Evolutionary conservation across 495 filamentous ascomycete genomes (phyloP).

Genomic region (Xeromyces bisporus): DNA sequence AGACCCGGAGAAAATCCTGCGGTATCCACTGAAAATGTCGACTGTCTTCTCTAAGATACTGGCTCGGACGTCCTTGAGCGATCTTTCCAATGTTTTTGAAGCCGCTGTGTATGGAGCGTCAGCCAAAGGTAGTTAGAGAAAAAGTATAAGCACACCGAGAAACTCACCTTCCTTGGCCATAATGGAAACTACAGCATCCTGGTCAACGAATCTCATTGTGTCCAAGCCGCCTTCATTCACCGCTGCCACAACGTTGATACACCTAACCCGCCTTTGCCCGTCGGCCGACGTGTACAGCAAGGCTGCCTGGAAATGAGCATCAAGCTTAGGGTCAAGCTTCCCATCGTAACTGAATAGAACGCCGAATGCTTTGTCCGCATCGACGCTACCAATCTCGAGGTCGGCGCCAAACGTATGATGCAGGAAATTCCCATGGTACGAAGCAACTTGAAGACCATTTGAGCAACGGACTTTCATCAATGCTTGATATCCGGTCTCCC

Average conservation of each 20-base stretch:
- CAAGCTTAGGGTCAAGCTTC: constrained; percentile 87
- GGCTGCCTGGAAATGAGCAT: constrained; percentile 95
- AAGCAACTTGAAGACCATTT: constrained; percentile 83
- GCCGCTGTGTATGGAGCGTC: constrained; percentile 34
- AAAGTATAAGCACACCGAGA: neutral
- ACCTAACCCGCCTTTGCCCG: constrained; percentile 81
- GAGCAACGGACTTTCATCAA: constrained; percentile 98
- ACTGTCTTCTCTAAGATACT: constrained; percentile 81
- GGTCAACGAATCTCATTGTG: constrained; percentile 79
- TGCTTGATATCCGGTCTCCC: constrained; percentile 90
- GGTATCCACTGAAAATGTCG: constrained; percentile 84
- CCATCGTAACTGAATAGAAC: constrained; percentile 94
- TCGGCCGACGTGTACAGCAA: constrained; percentile 84
- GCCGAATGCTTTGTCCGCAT: constrained; percentile 82
- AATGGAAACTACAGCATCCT: constrained; percentile 75
- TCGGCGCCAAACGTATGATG: constrained; percentile 92
- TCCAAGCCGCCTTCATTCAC: constrained; percentile 74
- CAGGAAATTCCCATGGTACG: constrained; percentile 89
- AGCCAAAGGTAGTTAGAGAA: neutral
- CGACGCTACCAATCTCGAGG: constrained; percentile 83
- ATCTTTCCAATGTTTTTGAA: constrained; percentile 59
- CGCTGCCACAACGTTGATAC: constrained; percentile 80
- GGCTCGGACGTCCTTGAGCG: constrained; percentile 74
- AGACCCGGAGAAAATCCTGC: constrained; percentile 71
- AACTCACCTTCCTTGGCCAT: constrained; percentile 69